Evolutionary conservation across 139 green algal species (phyloP), one percentile per base, ranked within the genome.

Genomic region (Picochlorum sp.): DNA sequence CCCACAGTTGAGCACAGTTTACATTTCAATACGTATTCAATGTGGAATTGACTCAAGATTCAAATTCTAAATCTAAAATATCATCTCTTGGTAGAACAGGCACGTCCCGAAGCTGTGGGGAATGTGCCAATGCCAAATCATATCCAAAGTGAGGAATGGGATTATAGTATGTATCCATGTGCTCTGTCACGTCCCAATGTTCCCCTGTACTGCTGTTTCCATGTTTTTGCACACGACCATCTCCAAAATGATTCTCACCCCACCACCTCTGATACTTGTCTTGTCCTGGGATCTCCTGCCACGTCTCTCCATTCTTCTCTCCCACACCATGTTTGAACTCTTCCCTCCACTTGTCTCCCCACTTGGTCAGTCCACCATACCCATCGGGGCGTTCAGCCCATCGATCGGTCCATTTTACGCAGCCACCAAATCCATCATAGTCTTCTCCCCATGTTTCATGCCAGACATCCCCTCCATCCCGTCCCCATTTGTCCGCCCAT

Each of bases 131-230:
- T 4, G 79, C 79, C 67, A 80, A 66, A 44, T 73, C 63, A 70
- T 81, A 88, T 44, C 50, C 71, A 61, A 92, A 92, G 74, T 93
- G 86, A 13, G 88, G 88, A 20, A 92, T 81, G 2, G 86, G 87
- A 76, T 95, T 94, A 80, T 95, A 94, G 69, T 90, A 92, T 1
- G 88, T 93, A 81, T 89, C 85, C 80, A 88, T 89, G 41, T 81
- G 52, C 58, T 90, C 81, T 4, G 63, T 74, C 0, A 64, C 62
- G 62, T 95, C 88, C 88, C 88, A 95, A 49, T 85, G 68, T 69
- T 95, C 88, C 9, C 80, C 84, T 5, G 58, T 68, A 34, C 57
- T 88, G 74, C 70, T 82, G 75, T 86, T 73, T 57, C 85, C 84
- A 69, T 77, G 68, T 62, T 84, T 83, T 34, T 81, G 85, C 55